Evolutionary conservation across 2,329 filamentous ascomycete species (phyloP).

Genomic region (Fusarium tuaranense): DNA sequence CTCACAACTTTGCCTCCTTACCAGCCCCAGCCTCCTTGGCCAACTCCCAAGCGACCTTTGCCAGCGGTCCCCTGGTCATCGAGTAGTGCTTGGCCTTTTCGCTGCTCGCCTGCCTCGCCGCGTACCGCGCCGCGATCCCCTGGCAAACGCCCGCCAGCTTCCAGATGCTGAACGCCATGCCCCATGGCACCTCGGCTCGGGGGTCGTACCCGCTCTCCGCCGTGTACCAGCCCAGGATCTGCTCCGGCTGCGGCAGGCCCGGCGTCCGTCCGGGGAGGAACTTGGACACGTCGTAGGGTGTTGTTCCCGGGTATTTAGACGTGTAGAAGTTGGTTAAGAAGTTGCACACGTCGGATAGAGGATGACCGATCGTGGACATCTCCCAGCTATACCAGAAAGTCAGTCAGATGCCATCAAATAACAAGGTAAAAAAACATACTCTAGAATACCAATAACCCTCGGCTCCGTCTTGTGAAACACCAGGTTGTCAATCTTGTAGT

Average conservation of each 20-base stretch:
- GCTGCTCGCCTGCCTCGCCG: conserved; percentile 89
- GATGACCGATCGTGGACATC: conserved; percentile 98
- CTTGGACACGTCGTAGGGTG: conserved; percentile 50
- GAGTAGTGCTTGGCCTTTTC: conserved; percentile 81
- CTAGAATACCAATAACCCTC: conserved; percentile 89
- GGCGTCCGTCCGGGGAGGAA: conserved; percentile 74
- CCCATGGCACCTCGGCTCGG: conserved; percentile 68
- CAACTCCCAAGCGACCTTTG: conserved; percentile 81
- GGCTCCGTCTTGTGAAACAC: conserved; percentile 92
- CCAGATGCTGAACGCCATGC: conserved; percentile 72
- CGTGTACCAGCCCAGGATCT: conserved; percentile 57
- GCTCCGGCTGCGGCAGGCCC: conserved; percentile 66
- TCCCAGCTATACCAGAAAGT: conserved; percentile 75
- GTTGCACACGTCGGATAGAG: conserved; percentile 90
- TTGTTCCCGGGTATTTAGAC: conserved; percentile 42
- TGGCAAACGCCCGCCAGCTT: conserved; percentile 75
- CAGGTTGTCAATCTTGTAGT: conserved; percentile 95
- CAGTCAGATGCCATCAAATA: neutral
- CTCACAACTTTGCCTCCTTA: conserved; percentile 44
- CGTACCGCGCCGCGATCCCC: conserved; percentile 91
- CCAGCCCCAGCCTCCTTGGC: conserved; percentile 61
- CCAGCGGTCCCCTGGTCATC: conserved; percentile 76
- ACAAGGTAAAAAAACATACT: conserved; percentile 62
- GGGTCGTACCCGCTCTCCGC: conserved; percentile 77
- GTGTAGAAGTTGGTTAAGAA: conserved; percentile 63